Evolutionary conservation across 257 asterid genomes (phyloP), one percentile per base, ranked within the genome.

Genomic region (Jasminum sambac): DNA sequence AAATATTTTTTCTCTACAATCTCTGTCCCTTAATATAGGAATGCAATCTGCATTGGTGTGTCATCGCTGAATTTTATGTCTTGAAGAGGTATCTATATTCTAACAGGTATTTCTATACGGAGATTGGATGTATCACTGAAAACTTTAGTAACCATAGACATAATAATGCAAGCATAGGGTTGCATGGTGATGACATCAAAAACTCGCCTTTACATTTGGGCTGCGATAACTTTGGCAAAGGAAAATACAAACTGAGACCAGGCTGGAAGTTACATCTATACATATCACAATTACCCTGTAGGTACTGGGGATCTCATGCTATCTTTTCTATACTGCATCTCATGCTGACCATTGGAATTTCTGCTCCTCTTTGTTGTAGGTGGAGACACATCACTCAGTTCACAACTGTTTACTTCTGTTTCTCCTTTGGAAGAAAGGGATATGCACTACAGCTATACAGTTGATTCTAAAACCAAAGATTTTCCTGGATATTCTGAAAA

Each of bases 251-350:
- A 79, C 67, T 94, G 81, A 81, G 65, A 77, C 77, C 74, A 46
- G 90, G 95, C 30, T 85, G 81, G 93, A 75, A 84, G 73, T 80
- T 94, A 73, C 96, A 94, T 83, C 70, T 94, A 78, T 94, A 91
- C 73, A 78, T 89, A 69, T 91, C 99, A 36, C 97, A 91, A 70
- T 83, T 85, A 76, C 99, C 97, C 69, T 94, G 97, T 94, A 79
- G 80, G 95, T 85, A 39, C 65, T 78, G 55, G 69, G 52, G 59
- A 24, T 36, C 43, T 73, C 66, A 14, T 62, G 42, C 70, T 52
- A 62, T 48, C 39, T 38, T 75, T 78, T 65, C 57, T 66, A 58
- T 46, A 39, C 30, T 37, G 61, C 70, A 61, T 59, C 23, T 76
- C 57, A 52, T 61, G 37, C 25, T 36, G 48, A 19, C 66, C 55